Evolutionary conservation across 371 early-diverging fungal genomes (phyloP).

Genomic region (Mortierella sp.): DNA sequence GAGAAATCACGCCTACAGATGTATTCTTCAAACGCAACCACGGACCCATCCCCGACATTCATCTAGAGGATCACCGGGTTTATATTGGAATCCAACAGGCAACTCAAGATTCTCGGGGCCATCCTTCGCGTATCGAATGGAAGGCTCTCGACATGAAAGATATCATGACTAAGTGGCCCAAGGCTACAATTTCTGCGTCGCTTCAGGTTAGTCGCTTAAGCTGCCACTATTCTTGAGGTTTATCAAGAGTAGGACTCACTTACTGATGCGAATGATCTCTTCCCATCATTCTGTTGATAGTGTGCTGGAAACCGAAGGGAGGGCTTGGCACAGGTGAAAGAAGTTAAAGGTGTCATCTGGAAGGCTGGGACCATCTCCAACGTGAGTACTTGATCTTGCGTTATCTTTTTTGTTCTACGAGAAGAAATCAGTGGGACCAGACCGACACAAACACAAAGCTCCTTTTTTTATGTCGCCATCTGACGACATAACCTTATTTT

Average conservation of each 20-base stretch:
- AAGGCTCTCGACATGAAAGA: slow-evolving; percentile 41
- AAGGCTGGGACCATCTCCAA: slow-evolving; percentile 86
- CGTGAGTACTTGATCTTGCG: slow-evolving; percentile 18
- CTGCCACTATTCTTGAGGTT: background rate
- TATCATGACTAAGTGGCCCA: slow-evolving; percentile 50
- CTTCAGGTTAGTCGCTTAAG: slow-evolving; percentile 28
- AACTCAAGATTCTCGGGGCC: background rate
- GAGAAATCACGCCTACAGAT: slow-evolving; percentile 65
- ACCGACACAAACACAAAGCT: background rate
- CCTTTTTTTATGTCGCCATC: slow-evolving; percentile 25
- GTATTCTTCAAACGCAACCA: slow-evolving; percentile 83
- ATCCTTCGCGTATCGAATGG: slow-evolving; percentile 26
- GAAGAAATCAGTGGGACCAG: background rate
- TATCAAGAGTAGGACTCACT: background rate
- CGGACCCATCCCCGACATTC: slow-evolving; percentile 87
- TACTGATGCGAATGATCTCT: background rate
- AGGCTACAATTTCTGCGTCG: slow-evolving; percentile 37
- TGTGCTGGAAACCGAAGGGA: slow-evolving; percentile 90
- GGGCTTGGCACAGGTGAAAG: slow-evolving; percentile 82
- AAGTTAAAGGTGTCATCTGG: slow-evolving; percentile 88
- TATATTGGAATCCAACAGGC: slow-evolving; percentile 49
- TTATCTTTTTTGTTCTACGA: background rate
- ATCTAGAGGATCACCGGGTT: slow-evolving; percentile 59
- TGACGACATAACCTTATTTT: slow-evolving; percentile 50
- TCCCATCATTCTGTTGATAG: slow-evolving; percentile 18